Evolutionary conservation across 495 filamentous ascomycete genomes (phyloP).

Genomic region (Patellaria atrata): DNA sequence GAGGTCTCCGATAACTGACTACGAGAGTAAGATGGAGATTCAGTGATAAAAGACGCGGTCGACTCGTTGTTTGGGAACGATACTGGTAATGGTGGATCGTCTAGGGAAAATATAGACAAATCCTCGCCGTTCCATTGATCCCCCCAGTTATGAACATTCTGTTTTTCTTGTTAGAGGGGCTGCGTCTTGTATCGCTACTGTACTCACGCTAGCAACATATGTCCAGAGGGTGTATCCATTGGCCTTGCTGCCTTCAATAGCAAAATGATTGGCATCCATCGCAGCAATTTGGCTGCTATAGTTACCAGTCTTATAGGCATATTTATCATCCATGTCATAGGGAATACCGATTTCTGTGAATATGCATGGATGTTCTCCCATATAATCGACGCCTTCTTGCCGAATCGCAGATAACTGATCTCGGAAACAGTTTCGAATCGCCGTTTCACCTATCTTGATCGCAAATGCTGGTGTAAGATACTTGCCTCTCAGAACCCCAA

Average conservation of each 20-base stretch:
- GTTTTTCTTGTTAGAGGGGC: slow-evolving; percentile 5
- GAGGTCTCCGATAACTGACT: slow-evolving; percentile 32
- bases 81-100: slow-evolving; percentile 57
- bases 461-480: slow-evolving; percentile 81
- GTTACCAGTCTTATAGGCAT: slow-evolving; percentile 92
- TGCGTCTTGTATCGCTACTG: slow-evolving; percentile 2
- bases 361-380: slow-evolving; percentile 80
- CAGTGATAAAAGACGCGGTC: slow-evolving; percentile 32
- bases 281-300: slow-evolving; percentile 86
- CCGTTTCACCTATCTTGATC: slow-evolving; percentile 83
- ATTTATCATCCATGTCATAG: slow-evolving; percentile 95
- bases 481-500: slow-evolving; percentile 77
- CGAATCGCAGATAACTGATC: slow-evolving; percentile 82
- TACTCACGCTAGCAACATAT: slow-evolving; percentile 55
- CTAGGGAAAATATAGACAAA: slow-evolving; percentile 71
- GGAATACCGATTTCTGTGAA: slow-evolving; percentile 95
- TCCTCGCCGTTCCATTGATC: slow-evolving; percentile 98
- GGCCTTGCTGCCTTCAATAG: slow-evolving; percentile 61
- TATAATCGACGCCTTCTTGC: slow-evolving; percentile 77
- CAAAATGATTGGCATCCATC: slow-evolving; percentile 95
- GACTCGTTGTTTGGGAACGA: slow-evolving; percentile 23
- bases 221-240: slow-evolving; percentile 86
- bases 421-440: slow-evolving; percentile 85
- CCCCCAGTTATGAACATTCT: slow-evolving; percentile 81
- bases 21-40: slow-evolving; percentile 44